Evolutionary conservation across 352 stramenopile genomes (phyloP).

Genomic region (Phytophthora macrochlamydospora): DNA sequence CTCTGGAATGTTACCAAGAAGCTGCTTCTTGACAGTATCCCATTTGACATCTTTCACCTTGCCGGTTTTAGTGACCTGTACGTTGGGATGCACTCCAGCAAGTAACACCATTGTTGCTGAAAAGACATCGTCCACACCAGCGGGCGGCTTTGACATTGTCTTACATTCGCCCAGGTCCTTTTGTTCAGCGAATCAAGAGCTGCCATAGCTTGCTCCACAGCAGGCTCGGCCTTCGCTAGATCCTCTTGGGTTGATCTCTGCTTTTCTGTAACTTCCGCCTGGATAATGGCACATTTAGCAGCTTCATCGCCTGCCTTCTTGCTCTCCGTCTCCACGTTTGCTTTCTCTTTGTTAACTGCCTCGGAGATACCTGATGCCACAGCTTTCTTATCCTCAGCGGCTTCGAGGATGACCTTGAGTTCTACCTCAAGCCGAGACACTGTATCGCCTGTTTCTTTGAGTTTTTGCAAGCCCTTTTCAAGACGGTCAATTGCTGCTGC

Average conservation of each 20-base stretch:
- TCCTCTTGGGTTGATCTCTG: slow-evolving; percentile 89
- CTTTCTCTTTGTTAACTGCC: slow-evolving; percentile 95
- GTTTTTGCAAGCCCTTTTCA: slow-evolving; percentile 92
- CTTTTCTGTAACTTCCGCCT: slow-evolving; percentile 94
- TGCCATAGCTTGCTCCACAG: slow-evolving; percentile 95
- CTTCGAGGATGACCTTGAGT: slow-evolving; percentile 95
- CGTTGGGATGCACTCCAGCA: slow-evolving; percentile 93
- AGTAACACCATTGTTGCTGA: slow-evolving; percentile 93
- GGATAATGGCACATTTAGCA: slow-evolving; percentile 93
- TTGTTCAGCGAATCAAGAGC: slow-evolving; percentile 96
- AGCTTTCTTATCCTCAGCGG: slow-evolving; percentile 95
- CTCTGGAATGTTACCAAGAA: slow-evolving; percentile 95
- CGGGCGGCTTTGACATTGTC: slow-evolving; percentile 95
- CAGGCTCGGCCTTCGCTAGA: slow-evolving; percentile 94
- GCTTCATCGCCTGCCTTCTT: slow-evolving; percentile 93
- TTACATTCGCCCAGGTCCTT: slow-evolving; percentile 96
- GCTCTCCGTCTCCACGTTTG: slow-evolving; percentile 95
- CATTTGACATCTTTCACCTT: slow-evolving; percentile 97
- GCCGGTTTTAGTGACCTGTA: slow-evolving; percentile 93
- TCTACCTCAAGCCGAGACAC: slow-evolving; percentile 94
- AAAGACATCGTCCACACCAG: slow-evolving; percentile 96
- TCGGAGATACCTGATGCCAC: slow-evolving; percentile 95
- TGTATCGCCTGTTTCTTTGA: slow-evolving; percentile 93
- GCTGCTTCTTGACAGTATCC: slow-evolving; percentile 95
- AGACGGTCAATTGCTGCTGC: slow-evolving; percentile 90